phyloP scores from a whole-genome alignment of 257 asterid species.

The Coffea eugenioides region DNA sequence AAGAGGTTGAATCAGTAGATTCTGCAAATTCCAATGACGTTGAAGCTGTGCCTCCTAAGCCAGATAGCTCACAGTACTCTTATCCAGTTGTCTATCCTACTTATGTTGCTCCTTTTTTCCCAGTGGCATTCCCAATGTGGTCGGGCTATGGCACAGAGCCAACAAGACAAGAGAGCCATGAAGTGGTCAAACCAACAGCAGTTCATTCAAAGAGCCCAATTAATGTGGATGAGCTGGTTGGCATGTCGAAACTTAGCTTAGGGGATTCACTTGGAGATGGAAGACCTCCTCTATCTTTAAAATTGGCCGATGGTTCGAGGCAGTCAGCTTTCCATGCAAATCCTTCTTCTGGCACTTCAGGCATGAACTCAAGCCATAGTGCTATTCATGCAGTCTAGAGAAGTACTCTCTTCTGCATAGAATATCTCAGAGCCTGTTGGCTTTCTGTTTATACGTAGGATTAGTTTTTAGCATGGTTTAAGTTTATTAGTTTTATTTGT shows the following conservation, averaged over 20 bases:
- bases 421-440: constrained; percentile 13
- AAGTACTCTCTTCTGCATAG: constrained; percentile 16
- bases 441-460: constrained; percentile 26
- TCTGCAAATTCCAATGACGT: constrained; percentile 70
- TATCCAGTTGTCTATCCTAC: constrained; percentile 81
- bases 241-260: constrained; percentile 86
- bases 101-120: constrained; percentile 68
- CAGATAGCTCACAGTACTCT: constrained; percentile 55
- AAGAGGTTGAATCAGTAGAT: constrained; percentile 83
- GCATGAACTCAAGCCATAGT: constrained; percentile 63
- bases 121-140: constrained; percentile 72
- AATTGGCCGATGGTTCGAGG: constrained; percentile 79
- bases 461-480: constrained; percentile 24
- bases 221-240: constrained; percentile 83
- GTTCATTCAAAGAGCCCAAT: constrained; percentile 83
- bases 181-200: constrained; percentile 93
- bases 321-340: constrained; percentile 97
- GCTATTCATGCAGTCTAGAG: constrained; percentile 74
- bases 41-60: constrained; percentile 39
- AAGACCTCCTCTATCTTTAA: constrained; percentile 60
- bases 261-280: constrained; percentile 68
- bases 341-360: constrained; percentile 54
- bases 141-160: constrained; percentile 60
- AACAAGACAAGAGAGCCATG: constrained; percentile 58
- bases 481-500: constrained; percentile 25